Evolutionary conservation across 2,329 filamentous ascomycete genomes (phyloP).

Genomic region (Ilyonectria mors-panacis): DNA sequence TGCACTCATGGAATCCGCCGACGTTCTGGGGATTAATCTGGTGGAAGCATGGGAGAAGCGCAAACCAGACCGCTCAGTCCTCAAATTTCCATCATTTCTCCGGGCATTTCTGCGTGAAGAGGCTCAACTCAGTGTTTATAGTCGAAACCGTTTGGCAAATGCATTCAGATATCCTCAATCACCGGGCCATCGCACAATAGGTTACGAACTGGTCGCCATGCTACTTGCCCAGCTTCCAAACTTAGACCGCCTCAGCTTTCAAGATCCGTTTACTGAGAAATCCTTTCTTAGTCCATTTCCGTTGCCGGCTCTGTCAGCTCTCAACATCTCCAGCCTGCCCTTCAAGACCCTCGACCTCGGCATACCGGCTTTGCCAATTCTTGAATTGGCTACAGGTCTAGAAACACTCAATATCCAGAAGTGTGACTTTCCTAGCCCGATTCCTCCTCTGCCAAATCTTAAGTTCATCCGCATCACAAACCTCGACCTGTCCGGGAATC

Average conservation of each 20-base stretch:
- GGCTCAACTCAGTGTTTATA: neutral
- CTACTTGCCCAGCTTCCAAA: conserved; percentile 26
- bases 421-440: neutral
- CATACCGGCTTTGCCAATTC: neutral
- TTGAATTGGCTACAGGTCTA: conserved; percentile 7
- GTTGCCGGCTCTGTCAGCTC: neutral
- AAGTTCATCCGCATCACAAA: conserved; percentile 19
- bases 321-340: conserved; percentile 14
- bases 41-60: conserved; percentile 11
- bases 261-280: neutral
- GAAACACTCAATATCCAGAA: conserved; percentile 19
- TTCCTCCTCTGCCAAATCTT: conserved; percentile 12
- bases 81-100: neutral
- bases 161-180: neutral
- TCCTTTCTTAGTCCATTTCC: neutral
- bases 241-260: conserved; percentile 13
- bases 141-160: neutral
- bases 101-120: neutral
- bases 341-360: conserved; percentile 17
- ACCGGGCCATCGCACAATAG: neutral
- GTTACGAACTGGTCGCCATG: conserved; percentile 20
- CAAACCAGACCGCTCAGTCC: neutral
- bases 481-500: neutral
- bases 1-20: conserved; percentile 15
- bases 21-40: conserved; percentile 18